Conservation (phyloP, 768 basidiomycete species). For the Roridomyces roridus region DNA sequence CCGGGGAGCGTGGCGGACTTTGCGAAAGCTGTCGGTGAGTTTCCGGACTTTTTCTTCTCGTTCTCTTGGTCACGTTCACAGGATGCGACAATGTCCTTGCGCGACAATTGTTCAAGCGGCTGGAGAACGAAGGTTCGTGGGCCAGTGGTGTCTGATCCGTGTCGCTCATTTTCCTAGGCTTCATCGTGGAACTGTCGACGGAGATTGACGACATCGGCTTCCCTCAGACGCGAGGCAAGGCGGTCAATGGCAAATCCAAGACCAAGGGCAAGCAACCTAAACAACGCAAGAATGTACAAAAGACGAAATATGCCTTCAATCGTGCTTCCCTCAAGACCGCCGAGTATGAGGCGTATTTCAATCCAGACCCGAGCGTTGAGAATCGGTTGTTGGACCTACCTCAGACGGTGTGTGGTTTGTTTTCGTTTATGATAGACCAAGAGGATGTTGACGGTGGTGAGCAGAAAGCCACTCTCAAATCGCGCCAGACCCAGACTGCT, state of each 20-base stretch:
- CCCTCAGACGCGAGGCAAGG: conserved; percentile 44
- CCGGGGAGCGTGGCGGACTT: conserved; percentile 56
- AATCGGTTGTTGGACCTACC: conserved; percentile 64
- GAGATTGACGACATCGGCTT: conserved; percentile 58
- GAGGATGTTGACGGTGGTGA: conserved; percentile 3
- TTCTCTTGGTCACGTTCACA: conserved; percentile 27
- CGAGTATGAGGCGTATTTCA: conserved; percentile 73
- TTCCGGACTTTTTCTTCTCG: neutral
- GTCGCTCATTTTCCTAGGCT: conserved; percentile 49
- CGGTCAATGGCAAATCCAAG: conserved; percentile 47
- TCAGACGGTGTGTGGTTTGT: conserved; percentile 51
- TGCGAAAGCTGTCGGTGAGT: conserved; percentile 64
- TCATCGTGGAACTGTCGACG: conserved; percentile 58
- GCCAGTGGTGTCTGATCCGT: too few relatives aligned
- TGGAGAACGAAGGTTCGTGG: conserved; percentile 83
- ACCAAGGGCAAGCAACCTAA: conserved; percentile 47
- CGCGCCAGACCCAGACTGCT: conserved; percentile 4
- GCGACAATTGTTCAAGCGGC: conserved; percentile 67
- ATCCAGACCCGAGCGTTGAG: conserved; percentile 64
- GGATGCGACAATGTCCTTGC: conserved; percentile 62
- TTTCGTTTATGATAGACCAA: neutral
- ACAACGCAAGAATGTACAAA: conserved; percentile 58
- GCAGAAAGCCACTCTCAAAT: conserved; percentile 27
- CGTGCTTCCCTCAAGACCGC: conserved; percentile 46
- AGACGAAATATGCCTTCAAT: conserved; percentile 65